Conservation (phyloP, 1,284 basidiomycete species). For the Pterulicium gracile region DNA sequence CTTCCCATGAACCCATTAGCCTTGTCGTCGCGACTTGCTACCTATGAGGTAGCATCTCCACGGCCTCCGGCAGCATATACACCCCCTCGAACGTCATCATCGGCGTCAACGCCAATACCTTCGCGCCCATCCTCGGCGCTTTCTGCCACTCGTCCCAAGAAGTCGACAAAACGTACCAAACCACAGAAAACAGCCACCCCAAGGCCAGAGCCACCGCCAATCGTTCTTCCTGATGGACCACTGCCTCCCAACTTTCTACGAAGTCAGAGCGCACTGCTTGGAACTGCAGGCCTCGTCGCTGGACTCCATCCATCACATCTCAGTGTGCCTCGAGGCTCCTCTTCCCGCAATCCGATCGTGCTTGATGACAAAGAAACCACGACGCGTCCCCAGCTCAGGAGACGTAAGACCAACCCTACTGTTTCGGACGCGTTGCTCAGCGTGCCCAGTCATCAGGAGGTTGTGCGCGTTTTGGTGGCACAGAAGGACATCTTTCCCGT, state of each 20-base stretch:
- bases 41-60: conserved; percentile 19
- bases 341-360: conserved; percentile 54
- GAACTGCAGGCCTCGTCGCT: conserved; percentile 56
- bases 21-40: conserved; percentile 37
- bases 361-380: conserved; percentile 26
- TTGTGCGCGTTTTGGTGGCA: conserved; percentile 44
- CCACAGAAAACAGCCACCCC: conserved; percentile 21
- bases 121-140: conserved; percentile 6
- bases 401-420: conserved; percentile 9
- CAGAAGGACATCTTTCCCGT: conserved; percentile 62
- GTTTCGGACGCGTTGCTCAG: conserved; percentile 29
- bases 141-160: conserved; percentile 5
- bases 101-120: conserved; percentile 2
- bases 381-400: conserved; percentile 8
- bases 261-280: conserved; percentile 58
- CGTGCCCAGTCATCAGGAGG: conserved; percentile 40
- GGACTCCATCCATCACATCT: conserved; percentile 50
- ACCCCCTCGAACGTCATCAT: conserved; percentile 6
- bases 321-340: conserved; percentile 35
- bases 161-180: conserved; percentile 16
- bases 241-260: conserved; percentile 61
- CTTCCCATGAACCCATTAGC: conserved; percentile 65
- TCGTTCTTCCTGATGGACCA: conserved; percentile 47
- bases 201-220: conserved; percentile 35
- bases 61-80: conserved; percentile 25